A percentile compares a stretch with the other conserved stretches of the same genome.
Conservation (phyloP, 2,329 filamentous ascomycete species). For the Aspergillus pseudoviridinutans region DNA sequence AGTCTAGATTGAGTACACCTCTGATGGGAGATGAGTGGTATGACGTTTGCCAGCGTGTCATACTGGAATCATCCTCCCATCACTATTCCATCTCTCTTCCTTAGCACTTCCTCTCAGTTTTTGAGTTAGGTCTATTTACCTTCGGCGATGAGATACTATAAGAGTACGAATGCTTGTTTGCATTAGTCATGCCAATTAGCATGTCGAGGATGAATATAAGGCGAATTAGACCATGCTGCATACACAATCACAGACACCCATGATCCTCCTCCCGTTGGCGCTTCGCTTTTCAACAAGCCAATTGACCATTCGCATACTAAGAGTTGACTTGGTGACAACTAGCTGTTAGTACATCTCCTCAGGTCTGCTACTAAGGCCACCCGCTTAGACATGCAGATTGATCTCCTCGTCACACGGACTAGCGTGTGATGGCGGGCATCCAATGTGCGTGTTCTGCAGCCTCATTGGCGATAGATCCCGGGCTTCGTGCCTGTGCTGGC, state of each 20-base stretch:
- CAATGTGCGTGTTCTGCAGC: conserved; percentile 13
- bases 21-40: not conserved
- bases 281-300: conserved; percentile 5
- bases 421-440: conserved; percentile 31
- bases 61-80: not conserved
- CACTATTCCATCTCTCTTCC: not conserved
- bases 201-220: not conserved
- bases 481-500: conserved; percentile 24
- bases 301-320: not conserved
- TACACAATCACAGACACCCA: conserved; percentile 6
- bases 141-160: not conserved
- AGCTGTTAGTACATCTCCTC: not conserved
- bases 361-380: conserved; percentile 3
- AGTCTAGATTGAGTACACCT: not conserved
- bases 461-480: conserved; percentile 27
- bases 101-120: not conserved
- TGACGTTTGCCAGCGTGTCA: not conserved
- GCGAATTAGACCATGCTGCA: conserved; percentile 4
- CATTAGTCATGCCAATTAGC: not conserved
- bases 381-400: conserved; percentile 26
- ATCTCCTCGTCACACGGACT: conserved; percentile 27
- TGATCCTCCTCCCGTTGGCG: conserved; percentile 4
- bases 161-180: not conserved
- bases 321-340: not conserved
- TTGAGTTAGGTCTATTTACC: not conserved